Evolutionary conservation across 1,284 basidiomycete genomes (phyloP), one percentile per base, ranked within the genome.

Genomic region (Termitomyces sp.): DNA sequence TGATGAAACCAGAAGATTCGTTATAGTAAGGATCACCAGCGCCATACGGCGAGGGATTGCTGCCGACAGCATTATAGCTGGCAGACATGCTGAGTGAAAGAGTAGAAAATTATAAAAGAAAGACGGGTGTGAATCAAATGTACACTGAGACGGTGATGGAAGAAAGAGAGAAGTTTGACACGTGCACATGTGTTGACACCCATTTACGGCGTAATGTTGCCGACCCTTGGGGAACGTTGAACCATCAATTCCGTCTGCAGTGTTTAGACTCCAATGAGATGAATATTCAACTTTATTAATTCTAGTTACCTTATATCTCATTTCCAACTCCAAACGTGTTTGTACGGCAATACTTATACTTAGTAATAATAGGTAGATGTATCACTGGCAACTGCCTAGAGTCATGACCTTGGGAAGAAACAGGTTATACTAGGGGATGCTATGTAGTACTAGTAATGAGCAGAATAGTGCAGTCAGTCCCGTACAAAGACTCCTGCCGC

Each of bases 401-500:
- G n/a, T n/a, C n/a, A n/a, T n/a, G n/a, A n/a, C n/a, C n/a, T n/a
- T n/a, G n/a, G n/a, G n/a, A n/a, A n/a, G n/a, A n/a, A n/a, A n/a
- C n/a, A n/a, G n/a, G n/a, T n/a, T n/a, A n/a, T n/a, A n/a, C n/a
- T n/a, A n/a, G n/a, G n/a, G n/a, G n/a, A n/a, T n/a, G n/a, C n/a
- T n/a, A n/a, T n/a, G n/a, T n/a, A n/a, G n/a, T n/a, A n/a, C n/a
- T n/a, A n/a, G n/a, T n/a, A n/a, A n/a, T n/a, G n/a, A n/a, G n/a
- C n/a, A n/a, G n/a, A n/a, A n/a, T n/a, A n/a, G 8, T 10, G 5
- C 37, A 11, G 24, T 52, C 14, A 75, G 59, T 88, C 85, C 48
- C 78, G 68, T 9, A 88, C 66, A 64, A 89, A 86, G 21, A 88
- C 72, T 1, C 76, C 83, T n/a, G 86, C 90, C n/a, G 89, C 89